These are phyloP conservation scores for Coniochaeta hoffmannii DNA, from an alignment of 2,329 filamentous ascomycete genomes.

Conservation along the genomic window DNA sequence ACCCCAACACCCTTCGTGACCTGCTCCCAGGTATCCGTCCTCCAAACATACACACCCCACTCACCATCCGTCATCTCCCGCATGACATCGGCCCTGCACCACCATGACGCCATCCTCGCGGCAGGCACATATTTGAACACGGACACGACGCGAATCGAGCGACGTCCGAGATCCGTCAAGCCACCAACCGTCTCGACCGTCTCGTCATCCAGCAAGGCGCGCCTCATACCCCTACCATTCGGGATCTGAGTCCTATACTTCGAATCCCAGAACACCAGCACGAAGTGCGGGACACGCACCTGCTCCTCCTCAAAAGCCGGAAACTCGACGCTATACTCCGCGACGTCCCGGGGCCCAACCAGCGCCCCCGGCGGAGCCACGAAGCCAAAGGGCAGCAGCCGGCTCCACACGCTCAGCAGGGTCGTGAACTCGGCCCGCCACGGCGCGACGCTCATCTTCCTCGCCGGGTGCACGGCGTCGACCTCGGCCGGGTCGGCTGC, in stretches of 20 bases:
- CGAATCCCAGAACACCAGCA: slow-evolving; percentile 1
- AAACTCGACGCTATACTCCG: neutral
- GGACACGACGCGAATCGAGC: neutral
- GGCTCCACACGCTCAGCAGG: neutral
- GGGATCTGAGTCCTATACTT: neutral
- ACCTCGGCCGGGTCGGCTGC: neutral
- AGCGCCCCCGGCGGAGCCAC: neutral
- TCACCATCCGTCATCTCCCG: neutral
- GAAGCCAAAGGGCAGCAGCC: neutral
- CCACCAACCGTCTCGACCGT: neutral
- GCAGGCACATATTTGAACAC: neutral
- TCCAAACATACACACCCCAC: neutral
- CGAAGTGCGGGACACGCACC: neutral
- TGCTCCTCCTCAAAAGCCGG: neutral
- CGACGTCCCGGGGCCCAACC: neutral
- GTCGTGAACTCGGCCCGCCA: neutral
- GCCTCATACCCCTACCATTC: neutral
- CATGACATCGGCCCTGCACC: neutral
- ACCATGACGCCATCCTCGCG: neutral
- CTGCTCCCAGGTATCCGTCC: neutral
- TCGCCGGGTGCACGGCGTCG: neutral
- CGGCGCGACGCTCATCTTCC: neutral
- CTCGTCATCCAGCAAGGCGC: neutral
- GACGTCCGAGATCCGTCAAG: neutral
- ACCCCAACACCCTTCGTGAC: neutral